Evolutionary conservation across 805 yeast species (phyloP), one percentile per base, ranked within the genome.

Genomic region (Saccharomycopsis fodiens): DNA sequence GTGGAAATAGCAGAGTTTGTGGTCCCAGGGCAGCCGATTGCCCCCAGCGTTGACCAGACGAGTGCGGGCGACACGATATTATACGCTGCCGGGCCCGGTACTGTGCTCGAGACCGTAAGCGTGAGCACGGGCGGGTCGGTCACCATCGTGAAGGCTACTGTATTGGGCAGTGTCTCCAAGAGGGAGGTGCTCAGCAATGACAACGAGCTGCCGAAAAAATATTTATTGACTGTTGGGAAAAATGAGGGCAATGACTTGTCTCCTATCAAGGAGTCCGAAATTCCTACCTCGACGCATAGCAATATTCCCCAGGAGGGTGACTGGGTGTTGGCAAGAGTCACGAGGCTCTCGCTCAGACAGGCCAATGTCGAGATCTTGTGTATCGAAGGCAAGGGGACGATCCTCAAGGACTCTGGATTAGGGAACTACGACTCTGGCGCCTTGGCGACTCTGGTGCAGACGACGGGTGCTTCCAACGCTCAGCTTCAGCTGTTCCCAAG

Each of bases 251-350:
- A 32, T 1, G 37, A 20, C 5, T 20, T 6, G n/a, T 13, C 34
- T 23, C 19, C 17, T 35, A 4, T n/a, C 19, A 23, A 13, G 8
- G 23, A 36, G 19, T 13, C 41, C 15, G 47, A 41, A 27, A 22
- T 23, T 16, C 32, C 29, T 21, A 41, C 36, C 16, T 36, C 35
- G 31, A 44, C 20, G 22, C 34, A 23, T 23, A 36, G 27, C 12
- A 34, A 73, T 50, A 63, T 89, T 45, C 97, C 97, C 5, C 76
- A 78, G 51, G 96, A 86, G 52, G 83, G 85, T 23, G 96, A 91
- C 60, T 62, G 80, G 20, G 96, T 93, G 2, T 65, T 91, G 17
- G 86, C 86, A 1, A 70, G 79, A 45, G 83, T 93, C 20, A 77
- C 81, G 21, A 74, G 80, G 54, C 70, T 89, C 32, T 73, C 79